These are phyloP conservation scores for Bimuria novae-zelandiae DNA, from an alignment of 2,329 filamentous ascomycete species.

Conservation along the genomic window DNA sequence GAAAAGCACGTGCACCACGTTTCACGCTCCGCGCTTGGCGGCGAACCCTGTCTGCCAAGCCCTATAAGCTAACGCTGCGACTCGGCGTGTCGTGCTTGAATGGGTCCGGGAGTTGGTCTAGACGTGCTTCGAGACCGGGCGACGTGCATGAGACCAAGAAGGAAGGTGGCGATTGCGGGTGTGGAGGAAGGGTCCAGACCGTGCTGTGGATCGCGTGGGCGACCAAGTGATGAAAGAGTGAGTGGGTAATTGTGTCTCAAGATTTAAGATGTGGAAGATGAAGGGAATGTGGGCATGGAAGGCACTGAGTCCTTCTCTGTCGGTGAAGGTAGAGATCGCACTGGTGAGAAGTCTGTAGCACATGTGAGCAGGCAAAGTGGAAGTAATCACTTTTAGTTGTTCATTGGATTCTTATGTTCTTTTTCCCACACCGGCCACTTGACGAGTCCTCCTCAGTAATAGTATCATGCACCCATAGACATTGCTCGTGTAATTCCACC, in stretches of 20 bases:
- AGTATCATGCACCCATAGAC: conserved; percentile 1
- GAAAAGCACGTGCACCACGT: too few relatives aligned
- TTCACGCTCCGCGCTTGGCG: conserved; percentile 6
- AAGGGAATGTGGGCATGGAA: too few relatives aligned
- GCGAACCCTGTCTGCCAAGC: neutral
- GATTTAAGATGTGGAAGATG: neutral
- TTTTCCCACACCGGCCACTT: neutral
- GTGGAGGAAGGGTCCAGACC: too few relatives aligned
- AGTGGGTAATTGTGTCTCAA: neutral
- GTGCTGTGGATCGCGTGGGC: too few relatives aligned
- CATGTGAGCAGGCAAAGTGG: neutral
- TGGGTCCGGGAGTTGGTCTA: neutral
- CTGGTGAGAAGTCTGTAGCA: too few relatives aligned
- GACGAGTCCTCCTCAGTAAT: conserved; percentile 1
- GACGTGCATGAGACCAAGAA: conserved; percentile 1
- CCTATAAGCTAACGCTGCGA: neutral
- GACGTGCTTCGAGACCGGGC: neutral
- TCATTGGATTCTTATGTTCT: conserved; percentile 15
- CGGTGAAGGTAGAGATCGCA: neutral
- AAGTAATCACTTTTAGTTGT: conserved; percentile 15
- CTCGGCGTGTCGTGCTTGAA: neutral
- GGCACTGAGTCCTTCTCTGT: neutral
- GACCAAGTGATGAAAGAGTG: too few relatives aligned
- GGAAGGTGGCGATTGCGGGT: too few relatives aligned
- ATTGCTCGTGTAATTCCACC: conserved; percentile 4